Evolutionary conservation across 495 filamentous ascomycete genomes (phyloP).

Genomic region (Neurospora sp.): DNA sequence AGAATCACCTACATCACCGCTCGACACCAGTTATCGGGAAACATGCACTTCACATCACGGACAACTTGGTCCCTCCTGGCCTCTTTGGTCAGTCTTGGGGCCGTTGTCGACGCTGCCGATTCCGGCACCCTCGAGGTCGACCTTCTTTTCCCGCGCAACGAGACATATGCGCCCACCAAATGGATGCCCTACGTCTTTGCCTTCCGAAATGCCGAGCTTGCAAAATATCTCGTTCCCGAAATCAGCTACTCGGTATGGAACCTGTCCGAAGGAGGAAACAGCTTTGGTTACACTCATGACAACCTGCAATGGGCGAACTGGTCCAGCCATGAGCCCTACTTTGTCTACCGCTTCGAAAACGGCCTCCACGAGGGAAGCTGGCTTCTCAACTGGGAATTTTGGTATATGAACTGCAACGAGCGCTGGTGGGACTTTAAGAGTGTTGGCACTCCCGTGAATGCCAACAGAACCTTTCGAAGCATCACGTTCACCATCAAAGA

Average conservation of each 20-base stretch:
- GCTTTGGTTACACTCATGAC: background rate
- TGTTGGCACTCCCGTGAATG: background rate
- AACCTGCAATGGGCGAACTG: constrained; percentile 5
- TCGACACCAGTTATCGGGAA: background rate
- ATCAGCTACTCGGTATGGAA: background rate
- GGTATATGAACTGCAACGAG: constrained; percentile 8
- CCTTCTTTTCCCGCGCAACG: constrained; percentile 32
- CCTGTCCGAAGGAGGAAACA: constrained; percentile 1
- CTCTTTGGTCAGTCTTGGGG: background rate
- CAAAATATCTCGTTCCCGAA: constrained; percentile 7
- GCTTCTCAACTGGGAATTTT: constrained; percentile 13
- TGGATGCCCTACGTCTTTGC: constrained; percentile 31
- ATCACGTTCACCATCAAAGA: constrained; percentile 14
- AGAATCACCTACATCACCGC: background rate
- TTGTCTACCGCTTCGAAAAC: constrained; percentile 2
- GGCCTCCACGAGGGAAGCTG: constrained; percentile 7
- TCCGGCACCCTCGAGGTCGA: background rate
- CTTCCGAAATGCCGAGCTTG: constrained; percentile 22
- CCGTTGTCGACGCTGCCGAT: background rate
- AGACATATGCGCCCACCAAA: constrained; percentile 27
- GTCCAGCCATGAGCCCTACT: constrained; percentile 16
- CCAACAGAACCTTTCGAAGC: background rate
- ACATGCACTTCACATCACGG: background rate
- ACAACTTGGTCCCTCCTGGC: background rate
- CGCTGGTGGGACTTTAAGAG: background rate